Conservation (phyloP, 1,284 basidiomycete genomes). For the Puccinia horiana region DNA sequence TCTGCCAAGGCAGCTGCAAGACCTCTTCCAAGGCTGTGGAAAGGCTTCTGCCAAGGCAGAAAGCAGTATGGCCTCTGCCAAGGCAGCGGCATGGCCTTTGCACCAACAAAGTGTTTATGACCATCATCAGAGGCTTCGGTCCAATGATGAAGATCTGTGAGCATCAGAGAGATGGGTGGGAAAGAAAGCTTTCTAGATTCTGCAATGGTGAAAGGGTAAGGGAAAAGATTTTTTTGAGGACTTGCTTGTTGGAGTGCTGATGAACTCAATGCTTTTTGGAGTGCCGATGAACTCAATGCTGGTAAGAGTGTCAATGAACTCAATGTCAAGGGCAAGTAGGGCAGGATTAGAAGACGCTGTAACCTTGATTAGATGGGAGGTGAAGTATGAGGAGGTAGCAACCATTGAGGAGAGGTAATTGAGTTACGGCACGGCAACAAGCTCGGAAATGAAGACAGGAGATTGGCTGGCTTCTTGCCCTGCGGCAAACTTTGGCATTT, state of each 20-base stretch:
- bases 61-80: too few species aligned
- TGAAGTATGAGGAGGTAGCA: constrained; percentile 36
- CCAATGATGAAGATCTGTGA: background rate
- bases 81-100: too few species aligned
- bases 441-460: background rate
- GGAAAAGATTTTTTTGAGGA: constrained; percentile 34
- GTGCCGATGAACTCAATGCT: too few species aligned
- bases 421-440: background rate
- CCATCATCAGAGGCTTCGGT: constrained; percentile 47
- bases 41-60: too few species aligned
- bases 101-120: constrained; percentile 73
- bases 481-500: background rate
- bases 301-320: too few species aligned
- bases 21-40: too few species aligned
- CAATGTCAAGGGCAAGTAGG: background rate
- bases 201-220: background rate
- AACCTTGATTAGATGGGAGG: background rate
- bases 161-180: constrained; percentile 26
- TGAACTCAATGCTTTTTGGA: too few species aligned
- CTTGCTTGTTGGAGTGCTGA: constrained; percentile 8
- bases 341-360: background rate
- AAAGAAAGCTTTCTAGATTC: background rate
- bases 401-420: constrained; percentile 24
- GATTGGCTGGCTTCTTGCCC: background rate
- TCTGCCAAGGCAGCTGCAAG: too few species aligned